These are phyloP conservation scores for Teunomyces barrocoloradensis DNA, from an alignment of 805 yeast species.

Conservation along the genomic window DNA sequence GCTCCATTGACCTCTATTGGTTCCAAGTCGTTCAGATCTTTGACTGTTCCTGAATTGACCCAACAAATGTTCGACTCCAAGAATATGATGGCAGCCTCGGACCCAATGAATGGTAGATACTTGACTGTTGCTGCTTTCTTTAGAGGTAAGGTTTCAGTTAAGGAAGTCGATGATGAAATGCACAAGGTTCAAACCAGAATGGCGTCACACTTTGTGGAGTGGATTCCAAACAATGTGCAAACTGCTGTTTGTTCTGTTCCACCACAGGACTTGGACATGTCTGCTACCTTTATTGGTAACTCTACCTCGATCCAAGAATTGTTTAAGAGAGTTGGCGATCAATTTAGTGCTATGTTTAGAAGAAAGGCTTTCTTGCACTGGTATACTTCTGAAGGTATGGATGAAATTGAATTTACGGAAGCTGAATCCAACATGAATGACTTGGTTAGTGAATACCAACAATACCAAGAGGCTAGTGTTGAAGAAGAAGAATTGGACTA, in stretches of 20 bases:
- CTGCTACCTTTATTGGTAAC: slow-evolving; percentile 92
- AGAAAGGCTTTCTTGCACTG: slow-evolving; percentile 95
- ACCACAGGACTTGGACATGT: slow-evolving; percentile 79
- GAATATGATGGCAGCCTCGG: slow-evolving; percentile 95
- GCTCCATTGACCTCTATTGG: slow-evolving; percentile 86
- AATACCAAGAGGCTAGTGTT: slow-evolving; percentile 79
- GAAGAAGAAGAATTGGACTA: slow-evolving; percentile 76
- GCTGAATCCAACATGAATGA: slow-evolving; percentile 91
- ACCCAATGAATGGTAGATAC: slow-evolving; percentile 88
- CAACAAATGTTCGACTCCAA: slow-evolving; percentile 91
- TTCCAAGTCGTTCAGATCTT: slow-evolving; percentile 77
- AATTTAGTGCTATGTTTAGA: slow-evolving; percentile 88
- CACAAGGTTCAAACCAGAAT: slow-evolving; percentile 77
- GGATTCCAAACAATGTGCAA: slow-evolving; percentile 96
- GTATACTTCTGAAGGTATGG: slow-evolving; percentile 97
- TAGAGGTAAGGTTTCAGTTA: slow-evolving; percentile 88
- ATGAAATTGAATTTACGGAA: slow-evolving; percentile 88
- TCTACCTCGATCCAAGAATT: slow-evolving; percentile 90
- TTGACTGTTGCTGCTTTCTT: slow-evolving; percentile 91
- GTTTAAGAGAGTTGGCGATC: slow-evolving; percentile 85
- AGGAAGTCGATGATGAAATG: slow-evolving; percentile 95
- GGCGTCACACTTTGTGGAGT: slow-evolving; percentile 82
- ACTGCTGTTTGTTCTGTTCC: slow-evolving; percentile 91
- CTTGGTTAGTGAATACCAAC: slow-evolving; percentile 84
- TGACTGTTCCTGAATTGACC: slow-evolving; percentile 86